Evolutionary conservation across 257 asterid species (phyloP).

Genomic region (Solanum pennellii): DNA sequence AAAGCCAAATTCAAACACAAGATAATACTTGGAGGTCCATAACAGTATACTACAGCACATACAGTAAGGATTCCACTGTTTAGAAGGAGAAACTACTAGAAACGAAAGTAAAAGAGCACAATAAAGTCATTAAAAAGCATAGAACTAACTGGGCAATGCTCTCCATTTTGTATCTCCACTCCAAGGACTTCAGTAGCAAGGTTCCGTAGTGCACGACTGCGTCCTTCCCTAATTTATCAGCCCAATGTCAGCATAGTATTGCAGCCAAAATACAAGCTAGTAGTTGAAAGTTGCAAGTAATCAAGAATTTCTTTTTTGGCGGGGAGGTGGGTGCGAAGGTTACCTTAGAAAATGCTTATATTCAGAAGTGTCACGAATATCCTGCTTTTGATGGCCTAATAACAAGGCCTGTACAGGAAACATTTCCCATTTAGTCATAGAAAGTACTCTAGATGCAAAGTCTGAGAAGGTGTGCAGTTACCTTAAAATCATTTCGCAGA

Average conservation of each 20-base stretch:
- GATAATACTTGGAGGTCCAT: background rate
- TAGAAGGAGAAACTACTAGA: background rate
- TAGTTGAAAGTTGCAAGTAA: background rate
- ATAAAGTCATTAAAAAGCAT: background rate
- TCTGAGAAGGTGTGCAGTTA: slow-evolving; percentile 2
- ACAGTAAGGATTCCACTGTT: background rate
- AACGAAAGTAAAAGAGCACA: background rate
- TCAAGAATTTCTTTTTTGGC: background rate
- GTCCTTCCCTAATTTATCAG: slow-evolving; percentile 69
- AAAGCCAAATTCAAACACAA: background rate
- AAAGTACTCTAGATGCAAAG: background rate
- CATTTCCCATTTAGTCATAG: background rate
- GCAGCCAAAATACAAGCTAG: background rate
- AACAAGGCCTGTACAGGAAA: slow-evolving; percentile 59
- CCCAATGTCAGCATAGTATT: background rate
- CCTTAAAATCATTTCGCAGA: slow-evolving; percentile 85
- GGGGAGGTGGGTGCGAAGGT: background rate
- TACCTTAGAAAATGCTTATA: slow-evolving; percentile 65
- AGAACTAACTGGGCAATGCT: slow-evolving; percentile 81
- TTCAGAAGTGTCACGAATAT: slow-evolving; percentile 83
- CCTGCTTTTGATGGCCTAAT: slow-evolving; percentile 84
- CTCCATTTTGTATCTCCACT: slow-evolving; percentile 85
- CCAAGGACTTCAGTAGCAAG: slow-evolving; percentile 61
- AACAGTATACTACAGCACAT: background rate
- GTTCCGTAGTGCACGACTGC: slow-evolving; percentile 67